Percentiles rank a stretch among this genome's conserved stretches.
phyloP scores from a whole-genome alignment of 192 early-diverging fungal genomes.

The Rhizophlyctis rosea region DNA sequence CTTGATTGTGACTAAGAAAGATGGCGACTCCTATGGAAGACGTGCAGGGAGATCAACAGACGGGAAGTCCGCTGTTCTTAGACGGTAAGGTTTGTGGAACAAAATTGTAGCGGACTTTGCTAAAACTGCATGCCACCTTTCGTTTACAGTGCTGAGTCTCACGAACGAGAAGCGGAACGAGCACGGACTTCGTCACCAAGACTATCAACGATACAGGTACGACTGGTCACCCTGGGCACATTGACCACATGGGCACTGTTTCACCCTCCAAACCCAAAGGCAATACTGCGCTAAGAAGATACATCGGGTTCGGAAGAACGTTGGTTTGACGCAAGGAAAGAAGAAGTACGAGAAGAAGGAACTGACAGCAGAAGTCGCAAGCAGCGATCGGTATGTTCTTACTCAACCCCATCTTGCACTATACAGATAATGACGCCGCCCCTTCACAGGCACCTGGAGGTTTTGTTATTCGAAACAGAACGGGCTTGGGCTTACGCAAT shows the following conservation, averaged over 20 bases:
- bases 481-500: slow-evolving; percentile 75
- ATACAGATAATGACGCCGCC: too few species aligned
- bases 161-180: slow-evolving; percentile 64
- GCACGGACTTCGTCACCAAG: slow-evolving; percentile 77
- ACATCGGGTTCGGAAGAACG: slow-evolving; percentile 51
- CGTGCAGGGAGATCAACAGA: too few species aligned
- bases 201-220: slow-evolving; percentile 73
- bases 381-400: slow-evolving; percentile 43
- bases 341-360: slow-evolving; percentile 44
- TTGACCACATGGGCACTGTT: background rate
- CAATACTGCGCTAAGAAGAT: slow-evolving; percentile 66
- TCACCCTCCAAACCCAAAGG: slow-evolving; percentile 28
- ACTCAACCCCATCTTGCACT: too few species aligned
- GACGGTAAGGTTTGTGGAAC: too few species aligned
- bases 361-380: slow-evolving; percentile 38
- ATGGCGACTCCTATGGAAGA: too few species aligned
- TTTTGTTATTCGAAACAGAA: slow-evolving; percentile 69
- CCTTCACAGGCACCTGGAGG: slow-evolving; percentile 51
- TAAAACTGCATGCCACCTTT: too few species aligned
- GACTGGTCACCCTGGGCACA: background rate
- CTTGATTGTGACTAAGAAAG: too few species aligned
- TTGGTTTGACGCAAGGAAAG: slow-evolving; percentile 54
- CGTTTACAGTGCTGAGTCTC: slow-evolving; percentile 27
- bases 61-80: too few species aligned
- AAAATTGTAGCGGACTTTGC: too few species aligned